Conservation (phyloP, 805 yeast species). For the Lachancea kluyveri region DNA sequence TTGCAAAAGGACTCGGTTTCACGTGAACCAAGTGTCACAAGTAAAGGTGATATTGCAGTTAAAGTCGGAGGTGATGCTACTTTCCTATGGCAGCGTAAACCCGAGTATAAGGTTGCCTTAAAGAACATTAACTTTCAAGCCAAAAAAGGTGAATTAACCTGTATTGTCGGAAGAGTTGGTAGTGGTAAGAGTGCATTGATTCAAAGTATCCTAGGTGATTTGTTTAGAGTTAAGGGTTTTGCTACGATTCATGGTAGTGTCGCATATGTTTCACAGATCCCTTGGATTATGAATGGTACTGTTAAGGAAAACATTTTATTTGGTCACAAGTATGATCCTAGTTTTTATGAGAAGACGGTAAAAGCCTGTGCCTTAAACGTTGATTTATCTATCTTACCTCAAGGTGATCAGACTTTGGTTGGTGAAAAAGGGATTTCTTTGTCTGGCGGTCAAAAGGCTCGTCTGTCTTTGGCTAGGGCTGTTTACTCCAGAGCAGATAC, state of each 20-base stretch:
- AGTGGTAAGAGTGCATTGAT: slow-evolving; percentile 82
- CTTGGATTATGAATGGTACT: slow-evolving; percentile 96
- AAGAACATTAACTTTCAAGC: slow-evolving; percentile 56
- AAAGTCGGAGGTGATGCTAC: slow-evolving; percentile 55
- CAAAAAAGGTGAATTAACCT: slow-evolving; percentile 69
- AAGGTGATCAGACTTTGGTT: slow-evolving; percentile 87
- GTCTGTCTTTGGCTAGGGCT: slow-evolving; percentile 90
- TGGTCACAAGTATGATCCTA: slow-evolving; percentile 79
- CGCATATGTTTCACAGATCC: slow-evolving; percentile 88
- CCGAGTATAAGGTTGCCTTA: slow-evolving; percentile 62
- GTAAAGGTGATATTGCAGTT: slow-evolving; percentile 63
- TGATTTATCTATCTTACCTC: slow-evolving; percentile 75
- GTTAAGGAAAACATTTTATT: slow-evolving; percentile 87
- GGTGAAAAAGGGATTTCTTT: slow-evolving; percentile 97
- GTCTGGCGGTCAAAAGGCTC: slow-evolving; percentile 97
- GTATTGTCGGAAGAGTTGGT: slow-evolving; percentile 88
- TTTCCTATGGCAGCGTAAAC: slow-evolving; percentile 72
- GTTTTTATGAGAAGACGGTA: slow-evolving; percentile 72
- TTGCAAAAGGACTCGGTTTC: slow-evolving; percentile 70
- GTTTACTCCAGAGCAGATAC: slow-evolving; percentile 93
- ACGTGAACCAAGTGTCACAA: slow-evolving; percentile 36
- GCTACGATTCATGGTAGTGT: slow-evolving; percentile 68
- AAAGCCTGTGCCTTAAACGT: slow-evolving; percentile 82
- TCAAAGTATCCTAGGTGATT: slow-evolving; percentile 76
- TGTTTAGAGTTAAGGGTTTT: slow-evolving; percentile 67